Percentiles rank a stretch among this genome's conserved stretches.
phyloP scores from a whole-genome alignment of 2,329 filamentous ascomycete genomes.

The Talaromyces amestolkiae region DNA sequence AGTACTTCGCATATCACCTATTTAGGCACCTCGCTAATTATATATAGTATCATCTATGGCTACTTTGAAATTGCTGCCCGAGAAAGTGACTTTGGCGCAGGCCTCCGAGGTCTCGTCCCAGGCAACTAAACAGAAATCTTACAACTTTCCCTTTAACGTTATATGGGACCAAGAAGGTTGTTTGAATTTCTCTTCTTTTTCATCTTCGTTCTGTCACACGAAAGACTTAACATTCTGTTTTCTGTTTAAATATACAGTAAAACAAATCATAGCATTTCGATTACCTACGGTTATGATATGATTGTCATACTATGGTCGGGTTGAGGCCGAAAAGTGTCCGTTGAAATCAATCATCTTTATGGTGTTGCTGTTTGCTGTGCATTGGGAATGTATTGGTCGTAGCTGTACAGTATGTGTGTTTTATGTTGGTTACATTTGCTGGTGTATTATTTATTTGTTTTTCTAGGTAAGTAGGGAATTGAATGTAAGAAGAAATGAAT shows the following conservation, averaged over 20 bases:
- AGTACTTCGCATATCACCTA: slow-evolving; percentile 46
- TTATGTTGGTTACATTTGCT: not conserved
- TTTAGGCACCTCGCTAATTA: slow-evolving; percentile 29
- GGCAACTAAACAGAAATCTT: slow-evolving; percentile 38
- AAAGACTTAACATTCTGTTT: slow-evolving; percentile 25
- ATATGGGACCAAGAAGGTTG: slow-evolving; percentile 17
- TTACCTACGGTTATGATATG: not conserved
- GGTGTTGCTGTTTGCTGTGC: slow-evolving; percentile 4
- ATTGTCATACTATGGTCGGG: slow-evolving; percentile 3
- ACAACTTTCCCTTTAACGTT: slow-evolving; percentile 18
- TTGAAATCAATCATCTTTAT: slow-evolving; percentile 3
- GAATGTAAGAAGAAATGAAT: not conserved
- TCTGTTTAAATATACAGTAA: slow-evolving; percentile 19
- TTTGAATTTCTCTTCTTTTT: slow-evolving; percentile 13
- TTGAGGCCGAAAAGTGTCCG: not conserved
- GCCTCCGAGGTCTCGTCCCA: slow-evolving; percentile 65
- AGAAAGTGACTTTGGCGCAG: slow-evolving; percentile 83
- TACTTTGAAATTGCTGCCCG: slow-evolving; percentile 99
- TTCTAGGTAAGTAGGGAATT: not conserved
- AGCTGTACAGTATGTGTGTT: slow-evolving; percentile 5
- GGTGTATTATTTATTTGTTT: not conserved
- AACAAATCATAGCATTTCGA: slow-evolving; percentile 1
- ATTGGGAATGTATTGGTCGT: slow-evolving; percentile 3
- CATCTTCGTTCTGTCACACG: slow-evolving; percentile 6
- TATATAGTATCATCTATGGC: slow-evolving; percentile 86